A percentile compares a stretch with the other conserved stretches of the same genome.
phyloP scores from a whole-genome alignment of 768 basidiomycete genomes.

The Butyriboletus loyo region DNA sequence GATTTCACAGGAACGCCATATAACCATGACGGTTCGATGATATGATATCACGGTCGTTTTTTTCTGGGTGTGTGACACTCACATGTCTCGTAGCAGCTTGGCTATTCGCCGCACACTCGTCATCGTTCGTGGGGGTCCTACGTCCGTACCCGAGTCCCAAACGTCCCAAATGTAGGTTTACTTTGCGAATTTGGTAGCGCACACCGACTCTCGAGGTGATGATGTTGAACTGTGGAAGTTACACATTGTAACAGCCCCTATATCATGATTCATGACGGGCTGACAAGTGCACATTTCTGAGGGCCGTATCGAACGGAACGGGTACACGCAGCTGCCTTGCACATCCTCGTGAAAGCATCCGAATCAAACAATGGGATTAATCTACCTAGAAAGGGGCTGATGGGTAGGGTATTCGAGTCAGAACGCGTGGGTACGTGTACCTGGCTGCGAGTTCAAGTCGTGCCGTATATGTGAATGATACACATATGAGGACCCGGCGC shows the following conservation, averaged over 20 bases:
- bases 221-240: not conserved
- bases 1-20: not conserved
- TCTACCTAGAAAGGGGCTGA: too few species aligned
- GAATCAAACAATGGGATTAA: too few species aligned
- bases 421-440: not conserved
- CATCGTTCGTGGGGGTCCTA: not conserved
- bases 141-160: not conserved
- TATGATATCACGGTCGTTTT: not conserved
- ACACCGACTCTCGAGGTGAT: not conserved
- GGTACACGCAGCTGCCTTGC: not conserved
- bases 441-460: not conserved
- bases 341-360: too few species aligned
- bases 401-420: not conserved
- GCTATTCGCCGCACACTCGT: not conserved
- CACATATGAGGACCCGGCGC: not conserved
- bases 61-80: not conserved
- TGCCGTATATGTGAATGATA: not conserved
- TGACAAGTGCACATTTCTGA: not conserved
- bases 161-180: not conserved
- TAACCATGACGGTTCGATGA: not conserved
- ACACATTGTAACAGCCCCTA: not conserved
- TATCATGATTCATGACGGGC: not conserved
- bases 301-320: not conserved
- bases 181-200: not conserved
- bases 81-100: not conserved